These are phyloP conservation scores for Xerocomus nothofagi DNA, from an alignment of 1,284 basidiomycete genomes.

Conservation along the genomic window DNA sequence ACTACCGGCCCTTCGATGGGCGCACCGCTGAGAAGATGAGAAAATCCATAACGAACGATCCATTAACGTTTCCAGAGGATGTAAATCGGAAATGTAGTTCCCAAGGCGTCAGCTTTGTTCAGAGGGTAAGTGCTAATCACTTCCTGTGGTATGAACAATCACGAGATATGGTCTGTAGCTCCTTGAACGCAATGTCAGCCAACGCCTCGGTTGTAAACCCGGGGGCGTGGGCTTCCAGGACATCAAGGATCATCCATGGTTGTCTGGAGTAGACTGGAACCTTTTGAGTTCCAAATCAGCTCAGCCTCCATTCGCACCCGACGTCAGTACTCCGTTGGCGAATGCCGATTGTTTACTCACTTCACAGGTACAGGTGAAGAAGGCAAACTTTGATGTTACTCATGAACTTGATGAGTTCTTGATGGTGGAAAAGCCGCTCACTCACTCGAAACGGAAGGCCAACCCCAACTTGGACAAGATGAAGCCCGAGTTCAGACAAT, in stretches of 20 bases:
- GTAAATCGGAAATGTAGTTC: conserved; percentile 46
- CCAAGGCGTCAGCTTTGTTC: conserved; percentile 44
- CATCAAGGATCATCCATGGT: conserved; percentile 86
- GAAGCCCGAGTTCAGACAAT: conserved; percentile 86
- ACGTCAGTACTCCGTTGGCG: conserved; percentile 54
- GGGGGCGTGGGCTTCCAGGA: conserved; percentile 70
- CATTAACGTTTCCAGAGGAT: conserved; percentile 63
- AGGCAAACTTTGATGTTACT: conserved; percentile 95
- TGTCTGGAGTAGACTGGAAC: conserved; percentile 80
- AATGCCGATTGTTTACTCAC: conserved; percentile 10
- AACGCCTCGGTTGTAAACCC: conserved; percentile 79
- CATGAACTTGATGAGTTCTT: conserved; percentile 97
- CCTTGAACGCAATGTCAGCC: conserved; percentile 79
- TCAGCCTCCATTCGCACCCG: conserved; percentile 87
- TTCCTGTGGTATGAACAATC: conserved; percentile 13
- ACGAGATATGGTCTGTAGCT: conserved; percentile 51
- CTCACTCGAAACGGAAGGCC: conserved; percentile 86
- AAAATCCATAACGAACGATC: conserved; percentile 73
- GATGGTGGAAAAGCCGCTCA: conserved; percentile 95
- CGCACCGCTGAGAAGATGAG: conserved; percentile 84
- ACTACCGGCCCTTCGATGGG: conserved; percentile 86
- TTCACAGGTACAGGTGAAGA: conserved; percentile 64
- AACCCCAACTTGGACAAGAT: conserved; percentile 84
- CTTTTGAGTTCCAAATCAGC: conserved; percentile 72
- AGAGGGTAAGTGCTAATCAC: conserved; percentile 44